Base-by-base conservation (phyloP, 1,284 basidiomycete genomes). In the Apiotrichum porosum region DNA sequence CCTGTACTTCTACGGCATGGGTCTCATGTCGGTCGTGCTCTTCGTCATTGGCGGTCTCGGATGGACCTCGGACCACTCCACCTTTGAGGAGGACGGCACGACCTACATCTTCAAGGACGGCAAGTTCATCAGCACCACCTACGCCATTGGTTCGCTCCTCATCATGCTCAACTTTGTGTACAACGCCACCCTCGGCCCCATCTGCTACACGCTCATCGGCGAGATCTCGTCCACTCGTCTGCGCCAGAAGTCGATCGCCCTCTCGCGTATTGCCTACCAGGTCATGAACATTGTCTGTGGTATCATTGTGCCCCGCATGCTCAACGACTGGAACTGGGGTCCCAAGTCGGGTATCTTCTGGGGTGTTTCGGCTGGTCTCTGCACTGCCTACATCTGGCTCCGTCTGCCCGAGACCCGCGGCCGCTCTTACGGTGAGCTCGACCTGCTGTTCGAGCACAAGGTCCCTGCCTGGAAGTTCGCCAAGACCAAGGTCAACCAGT, bases 221-320 rank as follows among this genome's bases (percentile, higher is more conserved):
- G 73, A 74, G 40, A 55, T 73, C 24, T 54, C 62, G 0, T 68
- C 69, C n/a, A 73, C 70, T 5, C 63, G 71, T 15, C 60, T 74
- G 2, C 43, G 52, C 34, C 42, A 50, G 22, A 78, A 77, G 62
- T 71, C 76, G 1, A 70, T 78, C 57, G 76, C 70, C 1, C 69
- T 78, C 19, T 66, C 74, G 12, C 69, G 77, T 17, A 71, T 71
- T 48, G 54, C 66, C 5, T 78, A 77, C 43, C 44, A 56, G 38
- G 42, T 57, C 37, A 54, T 54, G 47, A 54, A 52, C 63, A 71
- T 66, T 40, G 60, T 71, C 26, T 46, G 45, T 41, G 57, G 53
- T 13, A 56, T 56, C 41, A 53, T 58, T 18, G 51, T 49, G 8
- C 43, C 43, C 9, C 42, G 48, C 23, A 50, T 50, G 48, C 44